Conservation (phyloP, 129 eudicot genomes). For the Oenanthe sinensis region DNA sequence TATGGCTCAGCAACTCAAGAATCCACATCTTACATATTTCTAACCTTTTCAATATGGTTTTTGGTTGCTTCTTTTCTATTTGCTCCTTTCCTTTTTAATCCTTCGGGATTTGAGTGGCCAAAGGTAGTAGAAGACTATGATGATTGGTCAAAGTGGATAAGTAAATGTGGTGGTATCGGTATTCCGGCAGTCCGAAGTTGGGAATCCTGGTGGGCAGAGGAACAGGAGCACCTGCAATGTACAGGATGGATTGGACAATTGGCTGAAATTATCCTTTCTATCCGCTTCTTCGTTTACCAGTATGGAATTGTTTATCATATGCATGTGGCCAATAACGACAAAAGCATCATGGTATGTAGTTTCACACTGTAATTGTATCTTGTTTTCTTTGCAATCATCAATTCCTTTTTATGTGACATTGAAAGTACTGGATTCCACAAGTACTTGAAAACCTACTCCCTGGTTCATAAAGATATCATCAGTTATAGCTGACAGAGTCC, state of each 20-base stretch:
- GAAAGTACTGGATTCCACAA: background rate
- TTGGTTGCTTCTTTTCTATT: conserved; percentile 78
- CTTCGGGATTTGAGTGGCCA: conserved; percentile 98
- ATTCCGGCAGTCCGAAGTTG: conserved; percentile 49
- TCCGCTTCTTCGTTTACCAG: conserved; percentile 45
- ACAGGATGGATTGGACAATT: conserved; percentile 27
- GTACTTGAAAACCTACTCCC: background rate
- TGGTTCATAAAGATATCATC: background rate
- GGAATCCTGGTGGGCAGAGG: conserved; percentile 99
- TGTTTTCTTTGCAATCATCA: background rate
- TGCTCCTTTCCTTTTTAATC: conserved; percentile 92
- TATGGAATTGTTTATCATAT: conserved; percentile 41
- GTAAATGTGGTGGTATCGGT: conserved; percentile 25
- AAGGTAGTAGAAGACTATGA: conserved; percentile 95
- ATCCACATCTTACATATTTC: conserved; percentile 29
- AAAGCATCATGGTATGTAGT: conserved; percentile 60
- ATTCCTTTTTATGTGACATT: background rate
- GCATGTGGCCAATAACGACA: conserved; percentile 24
- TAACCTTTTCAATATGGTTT: conserved; percentile 84
- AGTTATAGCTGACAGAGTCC: background rate
- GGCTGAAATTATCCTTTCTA: conserved; percentile 16
- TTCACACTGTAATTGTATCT: background rate
- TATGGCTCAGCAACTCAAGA: conserved; percentile 47
- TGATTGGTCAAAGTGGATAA: conserved; percentile 95
- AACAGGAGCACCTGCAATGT: conserved; percentile 77